Base-by-base conservation (phyloP, 2,329 filamentous ascomycete species). In the Eutypella sp. region DNA sequence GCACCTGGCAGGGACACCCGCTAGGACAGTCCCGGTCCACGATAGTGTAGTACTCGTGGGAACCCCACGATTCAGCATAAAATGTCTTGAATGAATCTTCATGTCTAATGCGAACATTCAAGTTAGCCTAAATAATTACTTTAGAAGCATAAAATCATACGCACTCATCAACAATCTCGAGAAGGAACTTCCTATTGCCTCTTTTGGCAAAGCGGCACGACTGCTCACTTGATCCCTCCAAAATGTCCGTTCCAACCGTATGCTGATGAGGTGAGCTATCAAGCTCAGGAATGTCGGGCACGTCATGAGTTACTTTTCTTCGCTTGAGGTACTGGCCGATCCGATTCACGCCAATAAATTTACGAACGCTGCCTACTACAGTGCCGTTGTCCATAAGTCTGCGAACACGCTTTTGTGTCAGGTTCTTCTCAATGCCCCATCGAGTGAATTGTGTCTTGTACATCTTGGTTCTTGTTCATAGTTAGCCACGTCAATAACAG, bases 371-470 rank as follows among this genome's bases (percentile, higher is more conserved):
- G 29, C 19, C 33, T 18, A 13, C 19, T 16, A 24, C n/a, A 25
- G 20, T n/a, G 9, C 29, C 20, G 4, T n/a, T 16, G 11, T 31
- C 11, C 15, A 44, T 7, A 37, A 44, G 5, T n/a, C 22, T 27
- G 22, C 6, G 6, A 3, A 38, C 33, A n/a, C 42, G 18, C 4
- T 38, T 38, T 18, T 37, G n/a, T 13, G 42, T 44, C 13, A 44
- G 18, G 19, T 44, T 44, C 33, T 44, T 44, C n/a, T 44, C 42
- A 23, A 44, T 38, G 7, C 42, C 42, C 42, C 42, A 44, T 38
- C 29, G 27, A 20, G 38, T 44, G 33, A 44, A 44, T 38, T 44
- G 31, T 29, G 16, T 38, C 23, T 44, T 44, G 33, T 38, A 44
- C 42, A 44, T 44, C 10, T 44, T 44, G 11, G 13, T 33, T 4